Percentiles rank a stretch among this genome's conserved stretches.
These are phyloP conservation scores for Puccinia novopanici DNA, from an alignment of 1,284 basidiomycete genomes.

Conservation along the genomic window DNA sequence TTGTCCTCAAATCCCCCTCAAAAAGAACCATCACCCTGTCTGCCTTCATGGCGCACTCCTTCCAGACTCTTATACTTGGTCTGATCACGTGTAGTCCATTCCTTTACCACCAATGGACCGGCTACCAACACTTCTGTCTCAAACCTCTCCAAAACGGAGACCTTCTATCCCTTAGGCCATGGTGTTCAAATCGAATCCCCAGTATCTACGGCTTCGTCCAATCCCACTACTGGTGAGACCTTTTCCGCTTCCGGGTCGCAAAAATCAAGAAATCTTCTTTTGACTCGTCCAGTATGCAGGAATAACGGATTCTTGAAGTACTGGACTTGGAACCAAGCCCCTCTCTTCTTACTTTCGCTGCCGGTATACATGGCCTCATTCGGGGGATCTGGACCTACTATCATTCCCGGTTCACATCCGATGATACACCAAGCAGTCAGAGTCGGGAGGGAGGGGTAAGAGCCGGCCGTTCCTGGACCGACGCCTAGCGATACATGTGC, in stretches of 20 bases:
- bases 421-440: no score
- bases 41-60: not conserved
- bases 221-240: conserved; percentile 35
- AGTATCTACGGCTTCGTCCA: conserved; percentile 40
- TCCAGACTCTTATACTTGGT: not conserved
- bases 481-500: conserved; percentile 1
- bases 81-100: conserved; percentile 30
- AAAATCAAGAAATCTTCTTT: not conserved
- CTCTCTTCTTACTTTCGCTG: conserved; percentile 27
- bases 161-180: conserved; percentile 17
- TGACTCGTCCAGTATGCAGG: conserved; percentile 6
- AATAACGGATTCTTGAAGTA: conserved; percentile 43
- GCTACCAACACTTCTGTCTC: conserved; percentile 23
- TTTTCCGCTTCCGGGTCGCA: not conserved
- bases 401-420: no score
- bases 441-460: not conserved
- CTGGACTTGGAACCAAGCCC: conserved; percentile 20
- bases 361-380: conserved; percentile 34
- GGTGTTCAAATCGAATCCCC: conserved; percentile 36
- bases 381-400: conserved; percentile 19
- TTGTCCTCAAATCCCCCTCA: not conserved
- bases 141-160: not conserved
- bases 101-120: conserved; percentile 20
- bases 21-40: not conserved
- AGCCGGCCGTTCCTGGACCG: conserved; percentile 19